Conservation (phyloP, 2,329 filamentous ascomycete genomes). For the Scedosporium aurantiacum region DNA sequence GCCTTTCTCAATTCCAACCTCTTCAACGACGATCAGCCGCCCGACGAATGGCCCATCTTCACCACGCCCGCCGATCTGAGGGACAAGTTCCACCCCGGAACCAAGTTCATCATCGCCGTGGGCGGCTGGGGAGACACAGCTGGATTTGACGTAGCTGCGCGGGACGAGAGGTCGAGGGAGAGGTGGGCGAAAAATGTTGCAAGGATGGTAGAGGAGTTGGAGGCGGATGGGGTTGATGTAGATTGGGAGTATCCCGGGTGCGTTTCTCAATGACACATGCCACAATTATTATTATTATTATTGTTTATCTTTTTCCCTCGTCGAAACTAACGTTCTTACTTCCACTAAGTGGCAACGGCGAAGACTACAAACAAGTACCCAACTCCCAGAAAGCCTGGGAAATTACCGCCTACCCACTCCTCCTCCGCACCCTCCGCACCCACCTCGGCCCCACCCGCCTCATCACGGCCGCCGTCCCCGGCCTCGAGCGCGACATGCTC, state of each 20-base stretch:
- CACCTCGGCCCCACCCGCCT: conserved; percentile 46
- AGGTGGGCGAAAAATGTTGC: conserved; percentile 54
- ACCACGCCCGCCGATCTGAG: conserved; percentile 27
- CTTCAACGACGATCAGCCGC: conserved; percentile 34
- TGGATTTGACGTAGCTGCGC: conserved; percentile 50
- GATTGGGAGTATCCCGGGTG: conserved; percentile 55
- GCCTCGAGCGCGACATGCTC: conserved; percentile 53
- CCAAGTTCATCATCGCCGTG: conserved; percentile 59
- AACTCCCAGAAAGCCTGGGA: conserved; percentile 51
- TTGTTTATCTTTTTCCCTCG: not conserved
- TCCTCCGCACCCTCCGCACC: conserved; percentile 46
- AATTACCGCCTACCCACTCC: conserved; percentile 49
- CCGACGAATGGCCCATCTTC: conserved; percentile 38
- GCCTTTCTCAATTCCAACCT: conserved; percentile 44
- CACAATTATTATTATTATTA: not conserved
- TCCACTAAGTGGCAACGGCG: conserved; percentile 43
- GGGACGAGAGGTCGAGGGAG: conserved; percentile 36
- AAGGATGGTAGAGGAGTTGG: conserved; percentile 47
- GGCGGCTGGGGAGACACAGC: conserved; percentile 63
- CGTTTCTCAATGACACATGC: conserved; percentile 3
- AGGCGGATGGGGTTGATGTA: conserved; percentile 51
- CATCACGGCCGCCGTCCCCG: conserved; percentile 59
- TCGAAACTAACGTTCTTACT: not conserved
- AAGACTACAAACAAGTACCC: conserved; percentile 54
- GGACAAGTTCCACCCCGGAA: conserved; percentile 33